phyloP scores from a whole-genome alignment of 78 protist genomes.

The Planoprotostelium fungivorum region DNA sequence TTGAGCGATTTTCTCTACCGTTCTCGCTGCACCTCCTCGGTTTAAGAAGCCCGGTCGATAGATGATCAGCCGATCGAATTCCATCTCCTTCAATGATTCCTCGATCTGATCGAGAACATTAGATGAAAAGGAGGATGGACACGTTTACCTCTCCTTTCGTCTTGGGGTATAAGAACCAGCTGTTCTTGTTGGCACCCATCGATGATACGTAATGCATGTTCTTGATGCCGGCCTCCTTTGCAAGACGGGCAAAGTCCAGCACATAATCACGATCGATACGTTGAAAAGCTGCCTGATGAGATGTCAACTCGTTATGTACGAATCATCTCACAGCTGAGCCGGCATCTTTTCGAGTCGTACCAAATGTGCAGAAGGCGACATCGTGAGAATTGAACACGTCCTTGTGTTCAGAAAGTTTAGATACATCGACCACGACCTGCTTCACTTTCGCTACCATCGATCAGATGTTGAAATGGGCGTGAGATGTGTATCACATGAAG shows the following conservation, averaged over 20 bases:
- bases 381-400: conserved; percentile 7
- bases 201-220: conserved; percentile 36
- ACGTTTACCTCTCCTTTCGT: conserved; percentile 39
- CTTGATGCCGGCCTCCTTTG: conserved; percentile 24
- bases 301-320: not conserved
- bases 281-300: not conserved
- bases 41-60: conserved; percentile 57
- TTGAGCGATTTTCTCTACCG: not conserved
- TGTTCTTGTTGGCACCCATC: conserved; percentile 30
- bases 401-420: conserved; percentile 21
- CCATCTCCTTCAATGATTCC: conserved; percentile 13
- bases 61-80: conserved; percentile 20
- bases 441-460: conserved; percentile 17
- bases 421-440: conserved; percentile 48
- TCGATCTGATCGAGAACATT: conserved; percentile 24
- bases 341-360: conserved; percentile 28
- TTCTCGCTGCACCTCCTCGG: not conserved
- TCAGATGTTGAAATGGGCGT: not conserved
- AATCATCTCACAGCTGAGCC: conserved; percentile 8
- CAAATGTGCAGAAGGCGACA: conserved; percentile 30
- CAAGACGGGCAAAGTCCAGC: not conserved
- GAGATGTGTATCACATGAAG: not conserved
- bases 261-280: conserved; percentile 26
- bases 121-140: not conserved
- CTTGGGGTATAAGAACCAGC: conserved; percentile 53